Evolutionary conservation across 352 stramenopile genomes (phyloP).

Genomic region (Phytopythium montanum): DNA sequence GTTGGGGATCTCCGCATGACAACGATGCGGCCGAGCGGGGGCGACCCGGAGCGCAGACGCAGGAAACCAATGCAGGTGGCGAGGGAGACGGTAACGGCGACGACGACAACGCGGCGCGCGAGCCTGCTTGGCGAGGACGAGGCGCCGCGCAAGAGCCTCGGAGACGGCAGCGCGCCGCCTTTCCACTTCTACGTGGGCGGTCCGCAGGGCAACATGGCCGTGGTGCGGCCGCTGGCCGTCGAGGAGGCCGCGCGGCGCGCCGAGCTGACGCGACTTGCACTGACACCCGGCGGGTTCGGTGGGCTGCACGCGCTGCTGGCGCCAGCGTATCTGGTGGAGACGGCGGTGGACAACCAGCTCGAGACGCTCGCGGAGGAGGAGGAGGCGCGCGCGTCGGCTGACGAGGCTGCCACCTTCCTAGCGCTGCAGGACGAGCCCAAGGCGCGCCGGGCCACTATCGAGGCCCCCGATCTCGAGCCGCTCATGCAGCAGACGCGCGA

Average conservation of each 20-base stretch:
- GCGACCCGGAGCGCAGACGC: constrained; percentile 26
- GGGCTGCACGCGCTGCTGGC: constrained; percentile 29
- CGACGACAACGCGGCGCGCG: constrained; percentile 17
- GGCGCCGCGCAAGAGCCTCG: not conserved
- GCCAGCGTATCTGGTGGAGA: constrained; percentile 9
- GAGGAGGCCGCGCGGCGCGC: constrained; percentile 23
- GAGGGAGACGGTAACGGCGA: too few species aligned
- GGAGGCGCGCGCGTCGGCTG: constrained; percentile 18
- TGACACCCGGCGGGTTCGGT: constrained; percentile 14
- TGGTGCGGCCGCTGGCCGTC: constrained; percentile 20
- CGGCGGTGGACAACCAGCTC: constrained; percentile 27
- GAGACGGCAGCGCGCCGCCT: constrained; percentile 10
- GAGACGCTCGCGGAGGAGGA: constrained; percentile 35
- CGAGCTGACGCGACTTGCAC: constrained; percentile 12
- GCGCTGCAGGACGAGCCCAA: not conserved
- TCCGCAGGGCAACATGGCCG: constrained; percentile 17
- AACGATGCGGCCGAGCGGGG: not conserved
- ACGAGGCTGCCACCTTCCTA: constrained; percentile 9
- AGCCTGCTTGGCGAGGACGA: constrained; percentile 27
- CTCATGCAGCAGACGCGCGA: not conserved
- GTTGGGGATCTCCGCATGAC: not conserved
- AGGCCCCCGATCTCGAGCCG: not conserved
- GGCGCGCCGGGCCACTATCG: not conserved
- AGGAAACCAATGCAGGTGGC: constrained; percentile 37
- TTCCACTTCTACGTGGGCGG: constrained; percentile 35